Evolutionary conservation across 2,329 filamentous ascomycete genomes (phyloP), one percentile per base, ranked within the genome.

Genomic region (Neospermospora avenae): DNA sequence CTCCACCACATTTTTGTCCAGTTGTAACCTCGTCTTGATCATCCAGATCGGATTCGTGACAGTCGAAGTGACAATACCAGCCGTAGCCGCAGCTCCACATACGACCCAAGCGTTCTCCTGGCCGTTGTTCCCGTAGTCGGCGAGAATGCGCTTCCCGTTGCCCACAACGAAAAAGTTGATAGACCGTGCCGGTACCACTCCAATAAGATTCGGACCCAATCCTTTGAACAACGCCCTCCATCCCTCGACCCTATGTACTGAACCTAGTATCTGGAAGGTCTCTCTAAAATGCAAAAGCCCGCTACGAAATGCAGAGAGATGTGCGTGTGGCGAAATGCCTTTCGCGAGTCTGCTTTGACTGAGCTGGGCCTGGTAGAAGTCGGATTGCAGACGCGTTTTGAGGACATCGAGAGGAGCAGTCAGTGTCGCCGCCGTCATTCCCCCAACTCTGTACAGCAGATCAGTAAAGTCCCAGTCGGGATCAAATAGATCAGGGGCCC

Each of bases 41-140:
- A 98, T 83, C 93, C 93, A 98, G 71, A 98, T 96, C 1, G 93
- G 93, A 75, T 97, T 97, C 39, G 93, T 98, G 22, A 89, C 90
- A 0, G 93, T 97, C 49, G 90, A 90, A 0, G 93, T 97, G 6
- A 88, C 87, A 45, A 97, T 84, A 2, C 93, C 93, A 0, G 93
- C 92, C 16, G 83, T 80, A 1, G 89, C 85, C 4, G 90, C 93
- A 1, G 91, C 87, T 49, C 84, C 78, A 8, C 96, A 80, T 73
- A 96, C 91, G 11, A 96, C 86, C 80, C 84, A 89, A 0, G 89
- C 83, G 14, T 85, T 83, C 71, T 92, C 84, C 68, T 86, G 73
- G 52, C 88, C 85, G 67, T 84, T 71, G 75, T 93, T 91, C 72
- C 90, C 86, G 68, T 88, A 82, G 55, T 91, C 82, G 25, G 88